These are phyloP conservation scores for Tricholoma matsutake DNA, from an alignment of 768 basidiomycete species.

Conservation along the genomic window DNA sequence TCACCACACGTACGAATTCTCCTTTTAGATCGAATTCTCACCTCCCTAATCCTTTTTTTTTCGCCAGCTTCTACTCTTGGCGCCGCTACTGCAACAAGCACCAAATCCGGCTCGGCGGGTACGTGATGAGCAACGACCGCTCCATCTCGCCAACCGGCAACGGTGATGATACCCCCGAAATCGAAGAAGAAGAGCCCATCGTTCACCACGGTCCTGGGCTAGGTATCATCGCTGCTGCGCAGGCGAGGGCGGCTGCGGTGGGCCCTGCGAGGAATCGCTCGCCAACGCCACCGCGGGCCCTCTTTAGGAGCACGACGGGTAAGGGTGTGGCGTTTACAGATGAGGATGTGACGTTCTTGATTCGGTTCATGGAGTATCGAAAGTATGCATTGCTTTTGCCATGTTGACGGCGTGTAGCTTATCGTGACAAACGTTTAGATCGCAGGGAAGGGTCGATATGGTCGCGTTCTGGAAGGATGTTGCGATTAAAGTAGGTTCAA, in stretches of 20 bases:
- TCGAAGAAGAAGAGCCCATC: slow-evolving; percentile 37
- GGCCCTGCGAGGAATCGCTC: slow-evolving; percentile 54
- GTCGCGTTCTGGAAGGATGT: slow-evolving; percentile 80
- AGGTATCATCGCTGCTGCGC: slow-evolving; percentile 27
- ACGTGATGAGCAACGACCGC: slow-evolving; percentile 67
- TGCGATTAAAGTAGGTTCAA: slow-evolving; percentile 52
- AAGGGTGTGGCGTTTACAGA: slow-evolving; percentile 89
- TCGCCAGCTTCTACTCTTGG: slow-evolving; percentile 83
- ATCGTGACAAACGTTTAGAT: slow-evolving; percentile 28
- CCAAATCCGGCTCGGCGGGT: slow-evolving; percentile 85
- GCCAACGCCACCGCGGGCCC: slow-evolving; percentile 75
- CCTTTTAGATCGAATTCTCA: background rate
- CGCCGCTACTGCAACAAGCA: slow-evolving; percentile 91
- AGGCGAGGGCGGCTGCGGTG: slow-evolving; percentile 13
- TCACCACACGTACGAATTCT: slow-evolving; percentile 71
- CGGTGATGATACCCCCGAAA: slow-evolving; percentile 39
- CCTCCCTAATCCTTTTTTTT: background rate
- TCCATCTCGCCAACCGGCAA: slow-evolving; percentile 42
- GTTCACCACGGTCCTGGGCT: slow-evolving; percentile 37
- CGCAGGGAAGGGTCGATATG: slow-evolving; percentile 66
- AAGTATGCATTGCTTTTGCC: slow-evolving; percentile 43
- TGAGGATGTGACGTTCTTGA: slow-evolving; percentile 75
- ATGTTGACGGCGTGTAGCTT: background rate
- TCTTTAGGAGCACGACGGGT: slow-evolving; percentile 83
- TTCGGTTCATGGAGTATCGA: slow-evolving; percentile 74